Percentiles rank a stretch among this genome's conserved stretches.
These are phyloP conservation scores for Aureobasidium sp. DNA, from an alignment of 2,329 filamentous ascomycete species.

Conservation along the genomic window DNA sequence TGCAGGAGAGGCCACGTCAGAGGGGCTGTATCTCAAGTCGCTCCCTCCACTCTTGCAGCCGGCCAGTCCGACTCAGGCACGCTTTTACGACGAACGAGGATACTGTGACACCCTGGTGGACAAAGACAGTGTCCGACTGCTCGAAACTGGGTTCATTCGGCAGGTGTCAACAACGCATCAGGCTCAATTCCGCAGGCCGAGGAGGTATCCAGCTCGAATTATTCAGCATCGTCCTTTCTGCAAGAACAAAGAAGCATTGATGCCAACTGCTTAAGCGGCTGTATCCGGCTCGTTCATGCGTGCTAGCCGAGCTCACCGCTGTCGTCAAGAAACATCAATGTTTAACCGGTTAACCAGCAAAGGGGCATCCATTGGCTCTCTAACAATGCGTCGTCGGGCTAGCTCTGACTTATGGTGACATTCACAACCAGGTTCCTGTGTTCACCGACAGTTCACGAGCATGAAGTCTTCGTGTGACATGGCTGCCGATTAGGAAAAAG, in stretches of 20 bases:
- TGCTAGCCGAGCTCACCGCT: background rate
- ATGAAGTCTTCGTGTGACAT: too few relatives aligned
- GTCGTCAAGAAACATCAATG: background rate
- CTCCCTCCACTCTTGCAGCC: background rate
- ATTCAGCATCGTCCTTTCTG: background rate
- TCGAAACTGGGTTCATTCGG: background rate
- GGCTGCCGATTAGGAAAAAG: too few relatives aligned
- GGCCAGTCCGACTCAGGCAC: background rate
- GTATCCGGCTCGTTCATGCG: background rate
- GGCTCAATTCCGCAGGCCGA: background rate
- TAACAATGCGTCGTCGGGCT: background rate
- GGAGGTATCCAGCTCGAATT: too few relatives aligned
- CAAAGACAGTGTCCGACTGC: background rate
- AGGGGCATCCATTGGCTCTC: background rate
- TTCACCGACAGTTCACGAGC: too few relatives aligned
- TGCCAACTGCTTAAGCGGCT: background rate
- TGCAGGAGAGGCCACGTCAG: background rate
- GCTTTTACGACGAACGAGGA: background rate
- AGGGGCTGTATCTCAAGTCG: background rate
- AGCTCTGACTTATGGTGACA: background rate
- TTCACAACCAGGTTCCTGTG: background rate
- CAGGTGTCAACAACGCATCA: background rate
- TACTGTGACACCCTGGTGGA: background rate
- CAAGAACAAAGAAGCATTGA: background rate
- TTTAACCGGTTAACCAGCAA: background rate